phyloP scores from a whole-genome alignment of 2,329 filamentous ascomycete genomes.

The Ceratocystiopsis minuta region DNA sequence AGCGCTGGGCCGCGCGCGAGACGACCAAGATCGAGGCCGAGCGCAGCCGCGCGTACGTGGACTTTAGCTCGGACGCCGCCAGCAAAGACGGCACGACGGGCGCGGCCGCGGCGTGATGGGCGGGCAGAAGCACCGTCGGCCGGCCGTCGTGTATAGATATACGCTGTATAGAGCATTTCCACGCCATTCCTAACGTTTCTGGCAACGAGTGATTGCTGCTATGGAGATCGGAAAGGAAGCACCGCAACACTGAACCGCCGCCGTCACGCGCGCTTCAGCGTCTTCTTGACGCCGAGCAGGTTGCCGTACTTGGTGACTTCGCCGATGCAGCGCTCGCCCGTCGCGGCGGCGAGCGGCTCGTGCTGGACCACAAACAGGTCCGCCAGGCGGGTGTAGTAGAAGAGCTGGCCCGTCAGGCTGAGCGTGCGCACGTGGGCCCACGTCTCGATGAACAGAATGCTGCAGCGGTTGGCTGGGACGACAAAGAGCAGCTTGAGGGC shows the following conservation, averaged over 20 bases:
- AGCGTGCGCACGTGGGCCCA: slow-evolving; percentile 73
- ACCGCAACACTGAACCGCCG: background rate
- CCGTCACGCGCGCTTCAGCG: background rate
- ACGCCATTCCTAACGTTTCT: background rate
- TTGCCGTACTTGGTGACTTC: slow-evolving; percentile 10
- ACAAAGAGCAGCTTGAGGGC: slow-evolving; percentile 27
- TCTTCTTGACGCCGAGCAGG: slow-evolving; percentile 12
- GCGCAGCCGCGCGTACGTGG: slow-evolving; percentile 24
- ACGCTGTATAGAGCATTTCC: background rate
- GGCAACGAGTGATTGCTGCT: too few species aligned
- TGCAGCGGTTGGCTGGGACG: slow-evolving; percentile 37
- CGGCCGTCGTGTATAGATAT: too few species aligned
- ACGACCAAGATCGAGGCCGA: slow-evolving; percentile 23
- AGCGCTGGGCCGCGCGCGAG: slow-evolving; percentile 48
- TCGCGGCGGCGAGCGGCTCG: slow-evolving; percentile 36
- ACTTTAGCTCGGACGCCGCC: slow-evolving; percentile 16
- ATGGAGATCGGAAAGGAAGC: background rate
- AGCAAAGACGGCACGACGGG: background rate
- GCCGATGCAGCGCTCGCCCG: slow-evolving; percentile 17
- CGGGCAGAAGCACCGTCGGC: too few species aligned
- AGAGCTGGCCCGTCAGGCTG: slow-evolving; percentile 67
- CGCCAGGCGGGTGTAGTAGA: slow-evolving; percentile 45
- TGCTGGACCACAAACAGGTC: slow-evolving; percentile 77
- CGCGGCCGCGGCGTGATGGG: too few species aligned
- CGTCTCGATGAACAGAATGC: slow-evolving; percentile 75